phyloP scores from a whole-genome alignment of 495 filamentous ascomycete species.

The Tirmania nivea region DNA sequence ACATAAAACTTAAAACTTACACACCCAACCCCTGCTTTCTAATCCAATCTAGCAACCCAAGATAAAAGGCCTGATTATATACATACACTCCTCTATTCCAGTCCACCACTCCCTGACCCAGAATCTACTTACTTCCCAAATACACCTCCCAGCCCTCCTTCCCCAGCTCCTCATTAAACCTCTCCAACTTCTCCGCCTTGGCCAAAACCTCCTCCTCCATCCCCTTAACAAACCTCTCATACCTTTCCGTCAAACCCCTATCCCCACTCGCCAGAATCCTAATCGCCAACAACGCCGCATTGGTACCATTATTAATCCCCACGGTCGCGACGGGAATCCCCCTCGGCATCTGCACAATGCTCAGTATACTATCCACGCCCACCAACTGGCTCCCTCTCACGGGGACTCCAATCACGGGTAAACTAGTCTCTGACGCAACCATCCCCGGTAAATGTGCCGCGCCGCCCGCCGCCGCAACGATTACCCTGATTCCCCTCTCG shows the following conservation, averaged over 20 bases:
- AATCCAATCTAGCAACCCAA: too few relatives aligned
- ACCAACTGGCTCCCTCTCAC: conserved; percentile 72
- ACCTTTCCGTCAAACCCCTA: conserved; percentile 30
- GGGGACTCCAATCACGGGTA: conserved; percentile 85
- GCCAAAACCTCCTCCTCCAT: conserved; percentile 41
- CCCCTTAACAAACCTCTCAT: conserved; percentile 41
- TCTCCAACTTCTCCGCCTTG: conserved; percentile 44
- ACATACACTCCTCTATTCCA: too few relatives aligned
- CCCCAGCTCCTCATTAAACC: conserved; percentile 5
- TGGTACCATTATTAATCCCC: conserved; percentile 80
- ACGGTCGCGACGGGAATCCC: conserved; percentile 75
- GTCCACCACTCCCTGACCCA: too few relatives aligned
- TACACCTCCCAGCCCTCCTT: conserved; percentile 48
- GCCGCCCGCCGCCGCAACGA: conserved; percentile 87
- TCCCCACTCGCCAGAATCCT: conserved; percentile 53
- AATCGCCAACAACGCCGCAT: conserved; percentile 74
- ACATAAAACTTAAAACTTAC: too few relatives aligned
- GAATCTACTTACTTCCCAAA: conserved; percentile 1
- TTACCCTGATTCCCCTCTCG: conserved; percentile 53
- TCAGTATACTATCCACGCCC: conserved; percentile 71
- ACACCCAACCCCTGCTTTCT: too few relatives aligned
- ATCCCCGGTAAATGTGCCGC: conserved; percentile 87
- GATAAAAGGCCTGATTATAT: too few relatives aligned
- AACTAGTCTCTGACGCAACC: conserved; percentile 61
- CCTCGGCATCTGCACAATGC: conserved; percentile 84